Evolutionary conservation across 2,329 filamentous ascomycete genomes (phyloP), one percentile per base, ranked within the genome.

Genomic region (Fusarium keratoplasticum): DNA sequence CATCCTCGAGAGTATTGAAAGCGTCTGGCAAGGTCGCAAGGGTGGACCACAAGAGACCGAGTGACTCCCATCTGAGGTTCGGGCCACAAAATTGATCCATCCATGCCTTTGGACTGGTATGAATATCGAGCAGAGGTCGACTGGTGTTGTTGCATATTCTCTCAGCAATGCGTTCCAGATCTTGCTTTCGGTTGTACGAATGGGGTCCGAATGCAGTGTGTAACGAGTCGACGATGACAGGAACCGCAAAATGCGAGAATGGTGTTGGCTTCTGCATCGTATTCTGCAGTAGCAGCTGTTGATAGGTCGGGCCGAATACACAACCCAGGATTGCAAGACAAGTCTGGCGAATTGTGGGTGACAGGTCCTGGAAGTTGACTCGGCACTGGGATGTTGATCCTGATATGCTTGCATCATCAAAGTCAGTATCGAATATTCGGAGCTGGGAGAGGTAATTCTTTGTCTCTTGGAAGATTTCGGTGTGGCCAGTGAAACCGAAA

Each of bases 21-120:
- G 60, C 22, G 29, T 67, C 57, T 10, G 66, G 62, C 18, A 64
- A 44, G 8, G 29, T 20, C 18, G 60, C 11, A 1, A 71, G 8
- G 5, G 72, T 74, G 8, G 66, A 72, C 27, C 81, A 84, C 2
- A 83, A 66, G 6, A 83, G 64, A 0, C 83, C 83, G 9, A 85
- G 55, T 0, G 80, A 76, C 62, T 85, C 83, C 83, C 83, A 85
- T 4, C 83, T 80, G 44, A 82, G 70, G 6, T 80, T 81, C 0
- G 67, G 62, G 0, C 83, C 83, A 4, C 75, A 80, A 59, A 85
- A 83, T 35, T 82, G 81, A 1, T 68, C 70, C 1, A 82, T 60
- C 83, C 83, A 85, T 22, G 69, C 67, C 3, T 76, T 66, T 2
- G 82, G 72, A 22, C 79, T 76, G 0, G 77, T 70, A 29, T 83